Evolutionary conservation across 352 stramenopile genomes (phyloP), one percentile per base, ranked within the genome.

Genomic region (Thalassiosira exigua): DNA sequence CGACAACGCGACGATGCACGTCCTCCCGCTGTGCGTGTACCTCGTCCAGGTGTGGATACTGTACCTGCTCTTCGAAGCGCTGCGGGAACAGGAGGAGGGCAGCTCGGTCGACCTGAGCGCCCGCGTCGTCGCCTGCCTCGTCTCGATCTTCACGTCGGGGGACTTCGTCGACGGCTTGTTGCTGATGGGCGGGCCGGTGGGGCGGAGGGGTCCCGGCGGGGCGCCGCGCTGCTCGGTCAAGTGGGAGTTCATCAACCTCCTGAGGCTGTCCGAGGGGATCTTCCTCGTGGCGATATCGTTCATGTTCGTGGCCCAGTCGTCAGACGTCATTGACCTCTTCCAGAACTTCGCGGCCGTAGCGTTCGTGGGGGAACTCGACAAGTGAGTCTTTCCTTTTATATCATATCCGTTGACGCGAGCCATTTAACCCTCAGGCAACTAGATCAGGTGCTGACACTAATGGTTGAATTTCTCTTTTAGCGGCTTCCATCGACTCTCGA

Each of bases 301-400:
- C 36, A 53, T 70, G 21, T 59, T 75, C 66, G 69, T 75, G 14
- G 54, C 56, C 4, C 66, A 75, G 54, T 36, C 24, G 4, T 33
- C 33, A 12, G 58, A 32, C n/a, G 66, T 57, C 12, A 75, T 75
- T 42, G 66, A 75, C n/a, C 17, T 75, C n/a, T 75, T 51, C 17
- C 36, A 59, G 51, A 39, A 75, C 54, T 75, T 75, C 41, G 66
- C 66, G 4, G 66, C 33, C 14, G 57, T 75, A 14, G 21, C 51
- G 12, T 75, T 75, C 27, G 66, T 75, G 3, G 50, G 53, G n/a
- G 4, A 19, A 53, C 53, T 75, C 3, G 66, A 75, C 26, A 53
- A 75, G 14, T 4, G 2, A 30, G 7, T 22, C 12, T 72, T 51
- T n/a, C n/a, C n/a, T n/a, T n/a, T n/a, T n/a, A n/a, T n/a, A n/a